phyloP scores from a whole-genome alignment of 2,329 filamentous ascomycete species.

The Fusarium sp. region DNA sequence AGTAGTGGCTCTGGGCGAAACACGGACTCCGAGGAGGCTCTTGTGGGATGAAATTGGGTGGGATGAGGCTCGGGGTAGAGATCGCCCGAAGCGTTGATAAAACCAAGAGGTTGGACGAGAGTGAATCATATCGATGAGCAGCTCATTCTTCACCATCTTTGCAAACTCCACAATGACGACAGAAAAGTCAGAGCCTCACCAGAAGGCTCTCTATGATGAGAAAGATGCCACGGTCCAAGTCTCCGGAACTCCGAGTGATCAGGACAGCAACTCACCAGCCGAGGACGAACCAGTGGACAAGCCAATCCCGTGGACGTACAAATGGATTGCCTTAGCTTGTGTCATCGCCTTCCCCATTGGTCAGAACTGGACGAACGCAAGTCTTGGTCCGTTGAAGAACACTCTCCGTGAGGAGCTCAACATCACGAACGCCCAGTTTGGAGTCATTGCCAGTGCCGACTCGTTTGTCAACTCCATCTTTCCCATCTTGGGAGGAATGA shows the following conservation, averaged over 20 bases:
- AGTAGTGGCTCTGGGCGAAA: not conserved
- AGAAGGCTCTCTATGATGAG: not conserved
- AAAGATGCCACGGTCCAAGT: not conserved
- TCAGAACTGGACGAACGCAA: constrained; percentile 35
- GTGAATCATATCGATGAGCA: not conserved
- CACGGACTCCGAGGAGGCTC: not conserved
- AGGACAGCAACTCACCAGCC: not conserved
- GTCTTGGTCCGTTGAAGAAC: constrained; percentile 40
- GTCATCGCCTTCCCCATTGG: constrained; percentile 40
- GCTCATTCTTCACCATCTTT: not conserved
- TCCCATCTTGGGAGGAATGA: constrained; percentile 37
- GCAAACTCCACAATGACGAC: not conserved
- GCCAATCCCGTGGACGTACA: constrained; percentile 23
- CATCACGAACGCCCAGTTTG: constrained; percentile 42
- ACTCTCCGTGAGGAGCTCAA: constrained; percentile 37
- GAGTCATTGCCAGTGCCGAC: constrained; percentile 41
- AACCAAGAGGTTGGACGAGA: not conserved
- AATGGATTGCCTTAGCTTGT: constrained; percentile 38
- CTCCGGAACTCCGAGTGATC: not conserved
- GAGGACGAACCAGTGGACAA: not conserved
- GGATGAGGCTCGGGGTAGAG: not conserved
- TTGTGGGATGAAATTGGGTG: not conserved
- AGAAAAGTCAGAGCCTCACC: not conserved
- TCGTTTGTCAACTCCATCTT: constrained; percentile 43
- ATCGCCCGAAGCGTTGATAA: not conserved